These are phyloP conservation scores for Cutaneotrichosporon cavernicola DNA, from an alignment of 1,284 basidiomycete genomes.

Conservation along the genomic window DNA sequence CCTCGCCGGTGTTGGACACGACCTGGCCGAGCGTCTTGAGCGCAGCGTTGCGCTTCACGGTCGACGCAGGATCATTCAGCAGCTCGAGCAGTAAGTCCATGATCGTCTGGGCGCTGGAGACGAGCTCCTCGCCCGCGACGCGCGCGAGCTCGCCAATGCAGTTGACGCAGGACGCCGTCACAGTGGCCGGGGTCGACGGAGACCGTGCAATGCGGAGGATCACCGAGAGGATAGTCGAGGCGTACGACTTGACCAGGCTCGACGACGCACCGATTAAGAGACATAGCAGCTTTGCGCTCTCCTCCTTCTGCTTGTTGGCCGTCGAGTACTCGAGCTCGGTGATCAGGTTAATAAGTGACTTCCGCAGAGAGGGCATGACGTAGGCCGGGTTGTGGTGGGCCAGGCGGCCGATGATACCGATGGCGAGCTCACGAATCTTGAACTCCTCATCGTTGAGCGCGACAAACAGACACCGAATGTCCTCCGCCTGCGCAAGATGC, in stretches of 20 bases:
- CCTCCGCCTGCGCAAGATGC: slow-evolving; percentile 97
- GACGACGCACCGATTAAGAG: slow-evolving; percentile 86
- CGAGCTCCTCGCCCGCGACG: slow-evolving; percentile 90
- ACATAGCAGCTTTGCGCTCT: slow-evolving; percentile 83
- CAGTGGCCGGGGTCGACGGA: slow-evolving; percentile 77
- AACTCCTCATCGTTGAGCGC: slow-evolving; percentile 97
- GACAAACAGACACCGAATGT: slow-evolving; percentile 94
- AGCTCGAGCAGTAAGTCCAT: slow-evolving; percentile 88
- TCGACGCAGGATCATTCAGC: slow-evolving; percentile 77
- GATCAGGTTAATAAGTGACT: slow-evolving; percentile 92
- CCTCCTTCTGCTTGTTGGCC: slow-evolving; percentile 78
- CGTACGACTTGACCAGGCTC: slow-evolving; percentile 93
- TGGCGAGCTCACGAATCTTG: slow-evolving; percentile 86
- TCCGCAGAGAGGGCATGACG: slow-evolving; percentile 95
- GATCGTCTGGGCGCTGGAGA: slow-evolving; percentile 76
- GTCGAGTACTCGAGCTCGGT: slow-evolving; percentile 98
- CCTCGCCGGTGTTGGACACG: slow-evolving; percentile 92
- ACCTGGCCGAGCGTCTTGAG: slow-evolving; percentile 91
- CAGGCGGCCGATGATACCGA: slow-evolving; percentile 87
- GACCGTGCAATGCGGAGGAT: slow-evolving; percentile 75
- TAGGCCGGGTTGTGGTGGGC: slow-evolving; percentile 97
- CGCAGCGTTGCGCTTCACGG: slow-evolving; percentile 83
- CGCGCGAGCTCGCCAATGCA: slow-evolving; percentile 92
- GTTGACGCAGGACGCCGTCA: slow-evolving; percentile 89
- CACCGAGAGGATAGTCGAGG: slow-evolving; percentile 90